A percentile compares a stretch with the other conserved stretches of the same genome.
These are phyloP conservation scores for Gymnopus androsaceus DNA, from an alignment of 1,284 basidiomycete genomes.

Conservation along the genomic window DNA sequence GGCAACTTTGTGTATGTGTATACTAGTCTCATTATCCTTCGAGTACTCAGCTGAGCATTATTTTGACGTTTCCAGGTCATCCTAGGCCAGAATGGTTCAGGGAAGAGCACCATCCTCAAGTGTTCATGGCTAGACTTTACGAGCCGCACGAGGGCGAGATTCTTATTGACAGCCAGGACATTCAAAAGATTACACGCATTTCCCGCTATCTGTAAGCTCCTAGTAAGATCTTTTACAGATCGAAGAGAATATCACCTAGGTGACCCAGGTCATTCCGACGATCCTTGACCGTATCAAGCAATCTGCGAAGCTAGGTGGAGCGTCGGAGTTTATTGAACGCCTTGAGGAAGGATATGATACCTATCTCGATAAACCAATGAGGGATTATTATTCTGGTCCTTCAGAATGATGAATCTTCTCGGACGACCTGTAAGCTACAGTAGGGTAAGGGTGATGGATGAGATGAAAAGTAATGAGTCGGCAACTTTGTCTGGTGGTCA, in stretches of 20 bases:
- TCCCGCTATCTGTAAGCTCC: constrained; percentile 66
- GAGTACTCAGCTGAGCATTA: neutral
- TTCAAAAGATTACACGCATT: constrained; percentile 75
- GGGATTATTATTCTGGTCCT: constrained; percentile 63
- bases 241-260: constrained; percentile 76
- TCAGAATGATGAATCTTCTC: constrained; percentile 65
- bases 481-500: constrained; percentile 71
- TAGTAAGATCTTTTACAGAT: constrained; percentile 45
- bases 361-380: constrained; percentile 69
- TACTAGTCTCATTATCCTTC: neutral
- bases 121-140: constrained; percentile 68
- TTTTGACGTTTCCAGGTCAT: constrained; percentile 52
- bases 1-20: constrained; percentile 70
- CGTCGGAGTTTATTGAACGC: constrained; percentile 58
- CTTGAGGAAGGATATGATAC: constrained; percentile 70
- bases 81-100: constrained; percentile 76
- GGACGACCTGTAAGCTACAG: constrained; percentile 60
- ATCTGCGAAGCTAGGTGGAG: constrained; percentile 72
- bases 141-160: constrained; percentile 69
- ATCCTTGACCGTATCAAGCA: constrained; percentile 58
- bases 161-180: constrained; percentile 63
- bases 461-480: constrained; percentile 38
- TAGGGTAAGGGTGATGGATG: constrained; percentile 45
- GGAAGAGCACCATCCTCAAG: constrained; percentile 79
- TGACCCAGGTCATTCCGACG: constrained; percentile 52